Percentiles rank a stretch among this genome's conserved stretches.
These are phyloP conservation scores for Thelonectria discophora DNA, from an alignment of 2,329 filamentous ascomycete species.

Conservation along the genomic window DNA sequence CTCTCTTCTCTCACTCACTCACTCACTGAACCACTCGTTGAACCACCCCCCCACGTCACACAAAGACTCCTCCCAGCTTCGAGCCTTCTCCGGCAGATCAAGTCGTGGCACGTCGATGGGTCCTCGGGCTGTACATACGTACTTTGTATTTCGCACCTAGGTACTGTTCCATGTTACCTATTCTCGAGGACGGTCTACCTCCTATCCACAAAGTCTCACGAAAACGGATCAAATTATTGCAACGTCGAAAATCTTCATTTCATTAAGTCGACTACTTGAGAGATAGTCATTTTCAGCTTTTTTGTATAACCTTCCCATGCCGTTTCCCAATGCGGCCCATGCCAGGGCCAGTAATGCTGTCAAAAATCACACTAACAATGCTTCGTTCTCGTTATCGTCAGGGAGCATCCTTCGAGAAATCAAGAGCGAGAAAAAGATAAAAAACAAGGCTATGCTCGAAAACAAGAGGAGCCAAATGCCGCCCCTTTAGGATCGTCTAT, in stretches of 20 bases:
- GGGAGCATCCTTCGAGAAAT: slow-evolving; percentile 27
- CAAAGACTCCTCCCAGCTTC: too few relatives aligned
- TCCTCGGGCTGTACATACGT: too few relatives aligned
- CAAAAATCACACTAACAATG: slow-evolving; percentile 41
- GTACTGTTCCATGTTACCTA: too few relatives aligned
- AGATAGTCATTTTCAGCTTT: slow-evolving; percentile 41
- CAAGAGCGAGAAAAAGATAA: slow-evolving; percentile 4
- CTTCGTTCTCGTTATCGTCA: slow-evolving; percentile 30
- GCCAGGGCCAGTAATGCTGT: slow-evolving; percentile 39
- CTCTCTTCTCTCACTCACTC: too few relatives aligned
- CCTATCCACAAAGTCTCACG: neutral
- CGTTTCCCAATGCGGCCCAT: slow-evolving; percentile 36
- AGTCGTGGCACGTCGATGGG: too few relatives aligned
- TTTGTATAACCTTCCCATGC: slow-evolving; percentile 40
- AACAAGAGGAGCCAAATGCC: slow-evolving; percentile 29
- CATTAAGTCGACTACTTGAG: slow-evolving; percentile 40
- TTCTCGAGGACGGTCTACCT: too few relatives aligned
- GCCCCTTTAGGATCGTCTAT: slow-evolving; percentile 29
- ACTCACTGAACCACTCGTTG: too few relatives aligned
- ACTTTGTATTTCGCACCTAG: too few relatives aligned
- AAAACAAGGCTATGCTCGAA: slow-evolving; percentile 42
- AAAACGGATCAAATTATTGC: neutral
- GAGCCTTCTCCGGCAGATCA: neutral
- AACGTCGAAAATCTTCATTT: slow-evolving; percentile 32
- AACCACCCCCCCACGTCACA: too few relatives aligned